Conservation (phyloP, 768 basidiomycete species). For the Peribolospora baueri region DNA sequence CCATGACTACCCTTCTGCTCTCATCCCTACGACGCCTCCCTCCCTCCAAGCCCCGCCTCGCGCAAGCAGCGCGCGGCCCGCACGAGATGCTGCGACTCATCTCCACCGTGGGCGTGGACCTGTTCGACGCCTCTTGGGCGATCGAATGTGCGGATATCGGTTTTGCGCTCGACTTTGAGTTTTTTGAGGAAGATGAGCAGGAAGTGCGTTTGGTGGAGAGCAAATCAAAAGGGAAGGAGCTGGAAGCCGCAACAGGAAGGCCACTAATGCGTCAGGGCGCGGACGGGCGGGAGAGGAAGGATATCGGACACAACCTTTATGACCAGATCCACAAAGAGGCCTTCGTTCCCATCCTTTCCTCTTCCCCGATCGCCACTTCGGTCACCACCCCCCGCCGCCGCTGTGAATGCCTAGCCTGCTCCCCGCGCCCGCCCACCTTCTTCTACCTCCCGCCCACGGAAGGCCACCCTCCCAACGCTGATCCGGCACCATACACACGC, state of each 20-base stretch:
- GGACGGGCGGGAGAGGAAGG: conserved; percentile 3
- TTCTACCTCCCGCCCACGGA: conserved; percentile 3
- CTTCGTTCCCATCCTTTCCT: conserved; percentile 31
- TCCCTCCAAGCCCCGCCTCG: conserved; percentile 35
- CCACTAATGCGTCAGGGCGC: no score
- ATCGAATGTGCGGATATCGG: conserved; percentile 42
- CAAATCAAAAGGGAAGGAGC: no score
- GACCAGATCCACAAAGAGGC: conserved; percentile 33
- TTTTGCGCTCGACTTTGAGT: conserved; percentile 51
- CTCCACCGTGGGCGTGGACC: conserved; percentile 39
- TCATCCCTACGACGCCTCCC: conserved; percentile 38
- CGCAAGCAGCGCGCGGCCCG: conserved; percentile 31
- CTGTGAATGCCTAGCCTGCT: conserved; percentile 15
- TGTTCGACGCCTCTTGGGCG: conserved; percentile 54
- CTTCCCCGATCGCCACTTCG: conserved; percentile 11
- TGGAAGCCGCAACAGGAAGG: no score
- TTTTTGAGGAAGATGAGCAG: conserved; percentile 26
- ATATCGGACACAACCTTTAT: conserved; percentile 54
- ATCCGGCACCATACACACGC: conserved; percentile 19
- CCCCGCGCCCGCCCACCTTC: conserved; percentile 1
- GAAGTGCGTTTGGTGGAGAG: neutral
- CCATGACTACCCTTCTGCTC: conserved; percentile 24
- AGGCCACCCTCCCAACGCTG: conserved; percentile 4
- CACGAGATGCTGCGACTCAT: conserved; percentile 52
- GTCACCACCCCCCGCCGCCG: neutral